Evolutionary conservation across 352 stramenopile species (phyloP).

Genomic region (Pythium insidiosum): DNA sequence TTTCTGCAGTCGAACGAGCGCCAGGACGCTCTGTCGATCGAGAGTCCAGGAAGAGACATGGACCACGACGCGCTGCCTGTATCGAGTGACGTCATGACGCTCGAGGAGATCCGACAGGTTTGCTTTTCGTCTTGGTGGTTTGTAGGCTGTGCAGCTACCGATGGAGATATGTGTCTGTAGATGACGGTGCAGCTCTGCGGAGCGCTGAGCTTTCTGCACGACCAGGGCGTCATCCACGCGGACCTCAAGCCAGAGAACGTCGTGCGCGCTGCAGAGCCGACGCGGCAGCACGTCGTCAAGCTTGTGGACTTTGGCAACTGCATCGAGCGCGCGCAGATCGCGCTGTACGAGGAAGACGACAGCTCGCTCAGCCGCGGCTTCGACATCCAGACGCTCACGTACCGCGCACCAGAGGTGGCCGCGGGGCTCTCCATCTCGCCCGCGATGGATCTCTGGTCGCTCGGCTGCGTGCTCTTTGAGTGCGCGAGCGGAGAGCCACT

Average conservation of each 20-base stretch:
- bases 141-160: not conserved
- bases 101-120: slow-evolving; percentile 34
- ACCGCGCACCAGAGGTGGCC: slow-evolving; percentile 63
- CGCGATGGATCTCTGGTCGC: slow-evolving; percentile 74
- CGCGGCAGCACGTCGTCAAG: slow-evolving; percentile 19
- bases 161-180: slow-evolving; percentile 6
- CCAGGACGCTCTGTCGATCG: too few relatives aligned
- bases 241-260: slow-evolving; percentile 80
- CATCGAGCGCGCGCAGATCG: slow-evolving; percentile 31
- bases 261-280: slow-evolving; percentile 5
- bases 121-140: not conserved
- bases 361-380: slow-evolving; percentile 27
- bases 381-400: slow-evolving; percentile 68
- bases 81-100: too few relatives aligned
- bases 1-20: slow-evolving; percentile 36
- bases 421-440: slow-evolving; percentile 43
- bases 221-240: slow-evolving; percentile 54
- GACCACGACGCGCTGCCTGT: too few relatives aligned
- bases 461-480: slow-evolving; percentile 65
- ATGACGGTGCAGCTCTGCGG: slow-evolving; percentile 59
- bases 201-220: slow-evolving; percentile 52
- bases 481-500: slow-evolving; percentile 45
- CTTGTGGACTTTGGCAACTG: slow-evolving; percentile 79
- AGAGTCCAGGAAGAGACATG: too few relatives aligned
- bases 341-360: slow-evolving; percentile 23